These are phyloP conservation scores for Leishmania major DNA, from an alignment of 208 protist species.

Conservation along the genomic window DNA sequence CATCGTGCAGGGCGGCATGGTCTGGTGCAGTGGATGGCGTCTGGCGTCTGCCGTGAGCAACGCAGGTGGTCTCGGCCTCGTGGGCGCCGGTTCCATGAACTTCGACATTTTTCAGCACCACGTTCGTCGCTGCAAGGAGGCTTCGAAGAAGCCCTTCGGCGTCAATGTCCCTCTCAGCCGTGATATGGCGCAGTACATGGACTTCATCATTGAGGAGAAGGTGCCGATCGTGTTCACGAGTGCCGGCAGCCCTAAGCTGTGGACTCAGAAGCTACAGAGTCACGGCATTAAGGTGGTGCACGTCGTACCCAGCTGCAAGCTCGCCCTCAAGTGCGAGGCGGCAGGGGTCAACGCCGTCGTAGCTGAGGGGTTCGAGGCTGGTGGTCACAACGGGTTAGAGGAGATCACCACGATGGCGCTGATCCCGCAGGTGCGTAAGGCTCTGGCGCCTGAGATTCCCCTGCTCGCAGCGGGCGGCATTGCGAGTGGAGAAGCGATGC, in stretches of 20 bases:
- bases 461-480: slow-evolving; percentile 78
- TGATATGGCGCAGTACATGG: slow-evolving; percentile 47
- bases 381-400: slow-evolving; percentile 68
- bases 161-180: slow-evolving; percentile 74
- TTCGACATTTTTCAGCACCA: slow-evolving; percentile 68
- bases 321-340: slow-evolving; percentile 73
- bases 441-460: slow-evolving; percentile 63
- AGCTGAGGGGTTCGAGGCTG: slow-evolving; percentile 83
- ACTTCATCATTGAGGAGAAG: slow-evolving; percentile 81
- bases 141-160: slow-evolving; percentile 71
- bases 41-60: slow-evolving; percentile 85
- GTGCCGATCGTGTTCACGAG: slow-evolving; percentile 89
- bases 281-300: slow-evolving; percentile 75
- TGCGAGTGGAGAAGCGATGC: slow-evolving; percentile 58
- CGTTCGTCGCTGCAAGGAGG: slow-evolving; percentile 43
- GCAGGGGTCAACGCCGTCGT: slow-evolving; percentile 80
- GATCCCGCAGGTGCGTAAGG: slow-evolving; percentile 58
- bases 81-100: slow-evolving; percentile 79
- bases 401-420: slow-evolving; percentile 74
- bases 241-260: slow-evolving; percentile 76
- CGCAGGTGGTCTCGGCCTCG: slow-evolving; percentile 84
- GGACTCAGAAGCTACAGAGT: slow-evolving; percentile 69
- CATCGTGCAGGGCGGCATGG: slow-evolving; percentile 85
- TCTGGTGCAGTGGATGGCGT: slow-evolving; percentile 81
- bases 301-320: slow-evolving; percentile 80